Conservation (phyloP, 768 basidiomycete species). For the Psilocybe subaeruginosa region DNA sequence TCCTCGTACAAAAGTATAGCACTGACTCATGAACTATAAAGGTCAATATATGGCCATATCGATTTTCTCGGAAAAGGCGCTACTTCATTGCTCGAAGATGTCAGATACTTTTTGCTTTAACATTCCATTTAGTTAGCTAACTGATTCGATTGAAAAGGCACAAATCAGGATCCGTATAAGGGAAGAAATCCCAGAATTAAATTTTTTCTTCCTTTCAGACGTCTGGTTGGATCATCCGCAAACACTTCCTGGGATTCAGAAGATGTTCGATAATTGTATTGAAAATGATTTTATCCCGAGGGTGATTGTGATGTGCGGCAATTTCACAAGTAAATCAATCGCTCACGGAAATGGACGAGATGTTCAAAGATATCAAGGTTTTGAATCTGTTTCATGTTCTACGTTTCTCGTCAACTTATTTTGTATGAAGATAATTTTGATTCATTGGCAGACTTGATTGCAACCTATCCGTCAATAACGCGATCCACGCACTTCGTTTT, state of each 20-base stretch:
- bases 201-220: conserved; percentile 95
- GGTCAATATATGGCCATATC: conserved; percentile 93
- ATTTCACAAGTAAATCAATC: conserved; percentile 87
- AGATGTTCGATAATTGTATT: conserved; percentile 89
- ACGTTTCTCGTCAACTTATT: not conserved
- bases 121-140: conserved; percentile 5
- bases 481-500: conserved; percentile 88
- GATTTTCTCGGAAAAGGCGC: conserved; percentile 97
- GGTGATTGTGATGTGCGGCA: conserved; percentile 91
- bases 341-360: conserved; percentile 77
- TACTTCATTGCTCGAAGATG: conserved; percentile 90
- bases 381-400: not conserved
- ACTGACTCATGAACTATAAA: conserved; percentile 32
- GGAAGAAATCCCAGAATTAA: conserved; percentile 72
- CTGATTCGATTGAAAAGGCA: conserved; percentile 39
- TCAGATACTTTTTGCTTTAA: conserved; percentile 36
- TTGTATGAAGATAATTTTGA: conserved; percentile 77
- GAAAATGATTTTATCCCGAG: conserved; percentile 88
- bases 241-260: conserved; percentile 76
- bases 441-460: conserved; percentile 81
- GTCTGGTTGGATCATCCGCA: conserved; percentile 92
- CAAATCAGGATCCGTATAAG: conserved; percentile 64
- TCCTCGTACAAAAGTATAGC: not conserved
- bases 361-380: conserved; percentile 86
- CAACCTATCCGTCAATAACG: conserved; percentile 77